Evolutionary conservation across 257 asterid genomes (phyloP).

Genomic region (Ilex aquifolium): DNA sequence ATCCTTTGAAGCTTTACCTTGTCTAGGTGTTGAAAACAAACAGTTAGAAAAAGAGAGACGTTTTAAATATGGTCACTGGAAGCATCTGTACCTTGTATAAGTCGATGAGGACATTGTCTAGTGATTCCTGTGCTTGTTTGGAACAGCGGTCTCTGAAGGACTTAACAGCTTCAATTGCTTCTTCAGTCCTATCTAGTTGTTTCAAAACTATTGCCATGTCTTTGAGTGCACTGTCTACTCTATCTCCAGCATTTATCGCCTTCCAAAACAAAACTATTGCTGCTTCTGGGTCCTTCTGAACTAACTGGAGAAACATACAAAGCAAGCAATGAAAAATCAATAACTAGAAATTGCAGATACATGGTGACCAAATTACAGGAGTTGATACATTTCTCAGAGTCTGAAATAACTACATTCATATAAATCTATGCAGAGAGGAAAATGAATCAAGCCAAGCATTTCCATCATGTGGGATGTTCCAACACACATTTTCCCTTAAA

Average conservation of each 20-base stretch:
- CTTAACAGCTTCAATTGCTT: constrained; percentile 84
- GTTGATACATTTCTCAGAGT: background rate
- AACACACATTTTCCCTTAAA: no score
- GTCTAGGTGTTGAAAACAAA: no score
- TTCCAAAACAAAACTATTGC: constrained; percentile 73
- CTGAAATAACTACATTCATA: no score
- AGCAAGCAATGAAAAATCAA: constrained; percentile 4
- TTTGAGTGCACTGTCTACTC: constrained; percentile 88
- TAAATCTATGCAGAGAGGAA: no score
- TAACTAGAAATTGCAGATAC: constrained; percentile 1
- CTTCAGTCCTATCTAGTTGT: constrained; percentile 70
- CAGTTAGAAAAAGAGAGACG: no score
- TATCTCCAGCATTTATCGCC: constrained; percentile 77
- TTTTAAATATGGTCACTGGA: no score
- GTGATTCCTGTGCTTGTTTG: constrained; percentile 80
- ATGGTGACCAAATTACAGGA: background rate
- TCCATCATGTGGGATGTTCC: no score
- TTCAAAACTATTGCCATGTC: constrained; percentile 96
- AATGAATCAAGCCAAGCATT: no score
- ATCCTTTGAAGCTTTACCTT: no score
- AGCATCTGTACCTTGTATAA: constrained; percentile 54
- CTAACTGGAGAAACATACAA: constrained; percentile 39
- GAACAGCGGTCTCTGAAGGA: constrained; percentile 72
- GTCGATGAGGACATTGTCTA: constrained; percentile 81
- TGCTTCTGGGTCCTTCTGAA: constrained; percentile 71